Conservation (phyloP, 257 asterid genomes). For the Nicotiana tabacum region DNA sequence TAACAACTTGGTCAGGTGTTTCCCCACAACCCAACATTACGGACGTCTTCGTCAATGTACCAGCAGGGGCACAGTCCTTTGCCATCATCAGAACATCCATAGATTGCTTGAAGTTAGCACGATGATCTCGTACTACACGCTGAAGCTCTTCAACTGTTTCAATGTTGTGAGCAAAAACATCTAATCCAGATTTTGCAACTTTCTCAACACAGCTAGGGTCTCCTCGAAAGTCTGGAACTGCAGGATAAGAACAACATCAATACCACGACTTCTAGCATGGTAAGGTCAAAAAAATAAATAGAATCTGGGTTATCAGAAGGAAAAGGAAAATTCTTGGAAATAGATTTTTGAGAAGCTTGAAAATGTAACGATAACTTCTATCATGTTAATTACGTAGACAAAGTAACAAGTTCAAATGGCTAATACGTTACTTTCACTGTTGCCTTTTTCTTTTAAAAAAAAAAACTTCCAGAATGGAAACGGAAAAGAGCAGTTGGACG, state of each 20-base stretch:
- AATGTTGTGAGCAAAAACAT: slow-evolving; percentile 92
- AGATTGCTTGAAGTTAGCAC: slow-evolving; percentile 95
- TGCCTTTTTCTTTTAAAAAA: neutral
- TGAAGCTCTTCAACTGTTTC: slow-evolving; percentile 99
- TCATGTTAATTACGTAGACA: no score
- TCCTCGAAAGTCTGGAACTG: slow-evolving; percentile 98
- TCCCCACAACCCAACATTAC: slow-evolving; percentile 98
- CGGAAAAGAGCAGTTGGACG: neutral
- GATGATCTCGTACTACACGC: slow-evolving; percentile 80
- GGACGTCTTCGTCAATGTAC: slow-evolving; percentile 92
- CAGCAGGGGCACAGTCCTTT: slow-evolving; percentile 84
- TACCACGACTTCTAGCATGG: neutral
- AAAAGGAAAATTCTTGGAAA: no score
- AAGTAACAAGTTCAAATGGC: neutral
- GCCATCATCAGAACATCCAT: slow-evolving; percentile 81
- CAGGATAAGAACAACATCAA: slow-evolving; percentile 16
- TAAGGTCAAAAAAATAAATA: no score
- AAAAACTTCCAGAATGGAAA: neutral
- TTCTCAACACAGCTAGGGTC: slow-evolving; percentile 71
- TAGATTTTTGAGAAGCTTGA: no score
- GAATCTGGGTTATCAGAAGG: no score
- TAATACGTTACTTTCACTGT: neutral
- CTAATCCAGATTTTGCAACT: slow-evolving; percentile 92
- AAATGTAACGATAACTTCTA: no score
- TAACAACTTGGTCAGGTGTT: slow-evolving; percentile 91